Conservation (phyloP, 192 early-diverging fungal species). For the Martensiomyces pterosporus region DNA sequence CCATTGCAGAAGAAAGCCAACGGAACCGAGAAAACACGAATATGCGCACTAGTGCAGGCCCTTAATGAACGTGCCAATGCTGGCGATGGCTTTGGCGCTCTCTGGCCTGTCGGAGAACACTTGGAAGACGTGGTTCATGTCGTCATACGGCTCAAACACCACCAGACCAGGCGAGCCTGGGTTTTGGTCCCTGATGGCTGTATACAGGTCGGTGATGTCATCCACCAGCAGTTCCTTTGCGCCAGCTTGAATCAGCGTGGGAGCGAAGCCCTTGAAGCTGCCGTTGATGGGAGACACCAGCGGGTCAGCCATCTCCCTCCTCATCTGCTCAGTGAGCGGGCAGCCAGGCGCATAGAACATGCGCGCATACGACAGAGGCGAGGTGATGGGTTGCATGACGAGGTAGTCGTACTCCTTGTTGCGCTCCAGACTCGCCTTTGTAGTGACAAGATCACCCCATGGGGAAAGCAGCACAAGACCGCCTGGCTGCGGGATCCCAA, state of each 20-base stretch:
- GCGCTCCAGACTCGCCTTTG: slow-evolving; percentile 1
- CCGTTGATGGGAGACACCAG: slow-evolving; percentile 6
- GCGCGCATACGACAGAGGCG: neutral
- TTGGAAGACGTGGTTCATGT: slow-evolving; percentile 10
- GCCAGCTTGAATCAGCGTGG: slow-evolving; percentile 8
- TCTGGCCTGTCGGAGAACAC: neutral
- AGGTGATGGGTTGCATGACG: neutral
- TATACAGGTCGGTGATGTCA: neutral
- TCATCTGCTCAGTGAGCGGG: neutral
- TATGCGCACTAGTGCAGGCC: too few relatives aligned
- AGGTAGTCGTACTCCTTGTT: slow-evolving; percentile 5
- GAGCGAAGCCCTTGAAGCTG: slow-evolving; percentile 1
- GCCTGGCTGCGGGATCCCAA: neutral
- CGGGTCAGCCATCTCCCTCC: slow-evolving; percentile 1
- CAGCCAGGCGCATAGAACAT: slow-evolving; percentile 2
- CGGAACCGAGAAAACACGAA: too few relatives aligned
- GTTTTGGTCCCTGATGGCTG: neutral
- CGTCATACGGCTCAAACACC: neutral
- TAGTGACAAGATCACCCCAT: slow-evolving; percentile 5
- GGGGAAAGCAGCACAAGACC: slow-evolving; percentile 8
- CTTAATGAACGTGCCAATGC: neutral
- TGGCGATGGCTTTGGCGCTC: neutral
- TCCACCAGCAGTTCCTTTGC: slow-evolving; percentile 4
- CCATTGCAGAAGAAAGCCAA: too few relatives aligned
- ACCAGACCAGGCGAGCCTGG: neutral